Percentiles rank a stretch among this genome's conserved stretches.
Evolutionary conservation across 2,329 filamentous ascomycete species (phyloP).

Genomic region (Albophoma yamanashiensis): DNA sequence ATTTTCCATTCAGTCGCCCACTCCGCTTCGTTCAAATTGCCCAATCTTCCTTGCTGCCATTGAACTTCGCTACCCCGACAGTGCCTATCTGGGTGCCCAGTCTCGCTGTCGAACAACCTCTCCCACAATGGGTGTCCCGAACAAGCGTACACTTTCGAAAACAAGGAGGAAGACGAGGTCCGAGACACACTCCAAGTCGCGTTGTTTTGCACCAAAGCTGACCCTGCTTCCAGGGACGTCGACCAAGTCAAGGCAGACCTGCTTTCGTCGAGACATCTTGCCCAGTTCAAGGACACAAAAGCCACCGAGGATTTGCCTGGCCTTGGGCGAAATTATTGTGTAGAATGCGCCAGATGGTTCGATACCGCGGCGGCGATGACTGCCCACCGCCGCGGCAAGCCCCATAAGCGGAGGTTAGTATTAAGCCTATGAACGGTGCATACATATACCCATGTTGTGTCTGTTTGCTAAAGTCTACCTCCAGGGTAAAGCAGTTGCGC

Average conservation of each 20-base stretch:
- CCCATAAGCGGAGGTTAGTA: conserved; percentile 70
- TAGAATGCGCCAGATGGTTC: conserved; percentile 94
- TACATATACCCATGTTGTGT: not conserved
- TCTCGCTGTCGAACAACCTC: not conserved
- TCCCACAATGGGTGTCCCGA: conserved; percentile 55
- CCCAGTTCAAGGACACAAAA: conserved; percentile 68
- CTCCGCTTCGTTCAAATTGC: no score
- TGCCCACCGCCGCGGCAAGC: conserved; percentile 75
- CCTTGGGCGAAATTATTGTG: conserved; percentile 77
- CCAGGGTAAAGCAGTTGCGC: conserved; percentile 67
- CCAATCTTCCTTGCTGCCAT: no score
- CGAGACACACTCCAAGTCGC: conserved; percentile 2
- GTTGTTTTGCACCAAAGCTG: not conserved
- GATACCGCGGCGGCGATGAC: conserved; percentile 70
- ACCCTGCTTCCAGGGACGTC: conserved; percentile 56
- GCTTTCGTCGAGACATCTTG: conserved; percentile 65
- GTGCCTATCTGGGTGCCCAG: no score
- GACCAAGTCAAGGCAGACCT: conserved; percentile 88
- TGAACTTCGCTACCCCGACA: no score
- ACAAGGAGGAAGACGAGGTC: conserved; percentile 63
- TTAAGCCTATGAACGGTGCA: not conserved
- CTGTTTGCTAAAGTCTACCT: conserved; percentile 10
- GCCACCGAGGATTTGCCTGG: conserved; percentile 79
- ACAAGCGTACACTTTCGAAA: conserved; percentile 59
- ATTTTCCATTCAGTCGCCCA: no score